Evolutionary conservation across 129 eudicot genomes (phyloP), one percentile per base, ranked within the genome.

Genomic region (Lactuca saligna): DNA sequence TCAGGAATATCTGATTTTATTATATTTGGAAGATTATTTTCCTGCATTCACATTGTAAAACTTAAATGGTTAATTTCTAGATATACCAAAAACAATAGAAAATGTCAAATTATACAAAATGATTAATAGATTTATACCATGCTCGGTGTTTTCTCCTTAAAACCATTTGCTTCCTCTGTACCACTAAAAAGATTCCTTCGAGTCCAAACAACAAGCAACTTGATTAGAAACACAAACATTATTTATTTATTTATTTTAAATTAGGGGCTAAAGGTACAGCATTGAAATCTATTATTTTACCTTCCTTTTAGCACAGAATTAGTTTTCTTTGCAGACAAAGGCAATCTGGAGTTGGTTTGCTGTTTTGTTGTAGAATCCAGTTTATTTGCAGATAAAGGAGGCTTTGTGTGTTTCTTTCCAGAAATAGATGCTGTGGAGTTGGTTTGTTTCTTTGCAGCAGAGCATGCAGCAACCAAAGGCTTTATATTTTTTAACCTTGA

Each of bases 151-250:
- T 81, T 76, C 77, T 81, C 69, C 56, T 69, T 76, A 12, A 69
- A 38, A 50, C 38, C 73, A 35, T 25, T 69, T 17, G 58, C 48
- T 48, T 74, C 72, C 39, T 73, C 76, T 62, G 20, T 65, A 32
- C 79, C 86, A 69, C 60, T 79, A 61, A 81, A 87, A 25, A 87
- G 80, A 74, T 81, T 78, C 86, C 90, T 90, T 79, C 73, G 63
- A 44, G 75, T 11, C 51, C 69, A 63, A 80, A 61, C 59, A 56
- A 69, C 3, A 69, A 35, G 10, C 54, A 51, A 72, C 46, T 66
- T 15, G 66, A 59, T 61, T 63, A 33, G 10, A 37, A 51, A 17
- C 7, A 37, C 35, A 64, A 59, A 60, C 13, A 3, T n/a, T 17
- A 35, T 25, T 60, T 35, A 9, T 8, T 8, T 0, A 0, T 25